Evolutionary conservation across 129 eudicot genomes (phyloP).

Genomic region (Ambrosia trifida): DNA sequence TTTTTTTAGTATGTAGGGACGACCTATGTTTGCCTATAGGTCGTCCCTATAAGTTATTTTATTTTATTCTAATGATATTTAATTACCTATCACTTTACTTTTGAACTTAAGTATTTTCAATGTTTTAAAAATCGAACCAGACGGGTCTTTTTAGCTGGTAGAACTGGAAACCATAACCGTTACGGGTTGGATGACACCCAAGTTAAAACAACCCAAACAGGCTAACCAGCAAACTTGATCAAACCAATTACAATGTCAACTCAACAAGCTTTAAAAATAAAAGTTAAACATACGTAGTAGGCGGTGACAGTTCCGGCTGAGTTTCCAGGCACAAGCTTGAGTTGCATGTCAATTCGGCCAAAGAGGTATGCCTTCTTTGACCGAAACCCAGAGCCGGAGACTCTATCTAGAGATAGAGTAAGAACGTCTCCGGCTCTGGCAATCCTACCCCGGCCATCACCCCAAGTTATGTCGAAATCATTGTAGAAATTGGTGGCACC

Average conservation of each 20-base stretch:
- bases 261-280: not conserved
- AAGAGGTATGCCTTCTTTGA: constrained; percentile 35
- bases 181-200: not conserved
- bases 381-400: constrained; percentile 50
- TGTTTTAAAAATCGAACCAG: too few species aligned
- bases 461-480: constrained; percentile 47
- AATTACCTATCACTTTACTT: too few species aligned
- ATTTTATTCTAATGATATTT: too few species aligned
- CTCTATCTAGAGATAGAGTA: constrained; percentile 40
- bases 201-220: too few species aligned
- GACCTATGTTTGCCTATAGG: too few species aligned
- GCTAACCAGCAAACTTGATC: too few species aligned
- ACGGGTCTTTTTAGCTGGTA: too few species aligned
- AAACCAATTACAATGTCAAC: too few species aligned
- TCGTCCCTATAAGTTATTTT: too few species aligned
- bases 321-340: constrained; percentile 46
- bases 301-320: constrained; percentile 54
- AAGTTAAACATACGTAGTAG: constrained; percentile 20
- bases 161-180: too few species aligned
- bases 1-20: too few species aligned
- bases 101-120: too few species aligned
- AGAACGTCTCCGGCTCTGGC: constrained; percentile 33
- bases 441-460: constrained; percentile 46
- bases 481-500: constrained; percentile 26
- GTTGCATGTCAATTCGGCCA: constrained; percentile 47